Conservation (phyloP, 768 basidiomycete species). For the Suillus alpinus region DNA sequence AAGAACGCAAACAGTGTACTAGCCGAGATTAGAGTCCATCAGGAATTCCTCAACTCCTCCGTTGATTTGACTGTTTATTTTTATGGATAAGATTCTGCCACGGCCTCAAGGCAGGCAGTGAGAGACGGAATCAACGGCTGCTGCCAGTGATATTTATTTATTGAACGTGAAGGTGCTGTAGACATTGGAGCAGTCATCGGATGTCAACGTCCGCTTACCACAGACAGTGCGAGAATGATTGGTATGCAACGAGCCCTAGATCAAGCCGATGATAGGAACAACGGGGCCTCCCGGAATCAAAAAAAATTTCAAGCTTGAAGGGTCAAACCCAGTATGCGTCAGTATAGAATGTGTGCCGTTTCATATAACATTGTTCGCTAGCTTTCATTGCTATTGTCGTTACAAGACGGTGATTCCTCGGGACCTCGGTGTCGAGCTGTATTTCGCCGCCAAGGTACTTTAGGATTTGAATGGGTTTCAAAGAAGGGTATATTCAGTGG, state of each 20-base stretch:
- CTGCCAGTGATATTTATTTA: not conserved
- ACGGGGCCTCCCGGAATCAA: not conserved
- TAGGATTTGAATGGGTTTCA: not conserved
- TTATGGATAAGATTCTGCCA: not conserved
- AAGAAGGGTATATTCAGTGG: conserved; percentile 2
- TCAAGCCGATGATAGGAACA: not conserved
- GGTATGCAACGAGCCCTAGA: not conserved
- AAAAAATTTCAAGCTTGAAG: not conserved
- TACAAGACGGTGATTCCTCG: conserved; percentile 4
- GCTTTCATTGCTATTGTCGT: not conserved
- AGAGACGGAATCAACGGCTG: not conserved
- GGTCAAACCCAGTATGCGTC: not conserved
- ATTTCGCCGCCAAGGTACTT: not conserved
- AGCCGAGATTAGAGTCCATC: not conserved
- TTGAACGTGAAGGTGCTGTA: not conserved
- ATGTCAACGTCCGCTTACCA: not conserved
- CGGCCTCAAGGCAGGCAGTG: not conserved
- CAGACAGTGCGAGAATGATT: not conserved
- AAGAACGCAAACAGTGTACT: not conserved
- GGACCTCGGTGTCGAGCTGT: conserved; percentile 8
- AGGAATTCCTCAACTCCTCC: not conserved
- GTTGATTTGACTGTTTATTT: not conserved
- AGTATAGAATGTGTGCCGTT: not conserved
- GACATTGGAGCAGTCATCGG: not conserved
- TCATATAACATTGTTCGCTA: not conserved